Conservation (phyloP, 768 basidiomycete genomes). For the Lentinula raphanica region DNA sequence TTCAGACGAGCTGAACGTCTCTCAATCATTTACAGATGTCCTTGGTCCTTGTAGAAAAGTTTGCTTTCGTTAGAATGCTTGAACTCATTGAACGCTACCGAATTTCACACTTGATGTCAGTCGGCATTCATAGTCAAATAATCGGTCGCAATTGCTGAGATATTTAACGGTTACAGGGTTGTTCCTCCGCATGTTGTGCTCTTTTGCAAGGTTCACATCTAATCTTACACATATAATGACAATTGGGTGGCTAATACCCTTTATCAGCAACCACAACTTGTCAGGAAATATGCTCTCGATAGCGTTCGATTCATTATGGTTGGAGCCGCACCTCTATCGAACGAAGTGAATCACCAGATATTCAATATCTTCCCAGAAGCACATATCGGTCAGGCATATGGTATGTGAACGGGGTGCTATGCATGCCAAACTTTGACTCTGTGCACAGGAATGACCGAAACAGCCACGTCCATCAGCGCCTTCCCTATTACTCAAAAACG, state of each 20-base stretch:
- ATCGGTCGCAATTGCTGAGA: neutral
- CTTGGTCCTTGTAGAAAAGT: conserved; percentile 56
- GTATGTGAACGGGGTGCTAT: conserved; percentile 20
- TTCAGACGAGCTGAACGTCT: neutral
- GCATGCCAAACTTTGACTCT: neutral
- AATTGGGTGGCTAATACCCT: neutral
- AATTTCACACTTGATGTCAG: conserved; percentile 50
- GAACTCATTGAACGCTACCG: conserved; percentile 53
- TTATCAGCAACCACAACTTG: conserved; percentile 39
- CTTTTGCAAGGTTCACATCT: conserved; percentile 43
- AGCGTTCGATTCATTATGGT: conserved; percentile 44
- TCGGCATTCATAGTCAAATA: neutral
- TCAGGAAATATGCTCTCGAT: conserved; percentile 45
- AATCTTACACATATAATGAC: neutral
- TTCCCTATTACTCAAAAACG: conserved; percentile 42
- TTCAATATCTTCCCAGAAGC: conserved; percentile 46
- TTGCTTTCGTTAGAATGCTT: conserved; percentile 58
- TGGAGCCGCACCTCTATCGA: conserved; percentile 56
- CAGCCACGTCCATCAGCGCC: conserved; percentile 46
- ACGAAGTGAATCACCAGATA: conserved; percentile 46
- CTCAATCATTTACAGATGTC: conserved; percentile 30
- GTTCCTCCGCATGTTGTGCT: conserved; percentile 56
- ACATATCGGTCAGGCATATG: conserved; percentile 55
- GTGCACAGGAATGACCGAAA: conserved; percentile 59
- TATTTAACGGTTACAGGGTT: conserved; percentile 27